These are phyloP conservation scores for Blastobotrys petasosporus DNA, from an alignment of 1,139 yeast species.

Conservation along the genomic window DNA sequence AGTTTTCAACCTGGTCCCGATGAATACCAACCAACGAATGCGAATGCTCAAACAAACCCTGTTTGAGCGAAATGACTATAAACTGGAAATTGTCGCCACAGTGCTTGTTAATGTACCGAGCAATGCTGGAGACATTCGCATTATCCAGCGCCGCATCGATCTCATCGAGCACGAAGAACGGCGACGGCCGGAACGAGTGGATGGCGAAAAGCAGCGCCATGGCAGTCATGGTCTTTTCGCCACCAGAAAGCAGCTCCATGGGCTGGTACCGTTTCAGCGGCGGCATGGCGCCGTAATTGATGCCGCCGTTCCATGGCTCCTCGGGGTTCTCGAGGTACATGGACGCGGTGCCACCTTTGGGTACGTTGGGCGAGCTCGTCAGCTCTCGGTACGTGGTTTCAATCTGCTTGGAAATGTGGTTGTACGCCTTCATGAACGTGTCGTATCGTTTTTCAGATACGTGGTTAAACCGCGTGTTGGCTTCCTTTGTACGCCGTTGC, in stretches of 20 bases:
- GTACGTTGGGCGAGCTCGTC: constrained; percentile 58
- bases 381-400: constrained; percentile 83
- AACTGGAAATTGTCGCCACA: constrained; percentile 82
- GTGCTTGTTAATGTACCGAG: constrained; percentile 71
- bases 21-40: constrained; percentile 92
- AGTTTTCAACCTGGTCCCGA: constrained; percentile 71
- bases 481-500: constrained; percentile 53
- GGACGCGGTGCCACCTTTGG: constrained; percentile 82
- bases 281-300: constrained; percentile 92
- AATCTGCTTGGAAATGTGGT: constrained; percentile 65
- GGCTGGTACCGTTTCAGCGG: constrained; percentile 92
- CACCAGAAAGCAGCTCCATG: constrained; percentile 91
- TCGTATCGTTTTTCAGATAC: constrained; percentile 57
- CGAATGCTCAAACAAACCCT: constrained; percentile 78
- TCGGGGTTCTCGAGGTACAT: constrained; percentile 83
- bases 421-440: constrained; percentile 64
- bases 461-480: constrained; percentile 52
- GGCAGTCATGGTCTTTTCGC: constrained; percentile 96
- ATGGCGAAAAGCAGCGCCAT: constrained; percentile 85
- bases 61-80: constrained; percentile 88
- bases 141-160: constrained; percentile 96
- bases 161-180: constrained; percentile 93
- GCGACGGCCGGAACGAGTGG: constrained; percentile 88
- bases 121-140: constrained; percentile 77
- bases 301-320: constrained; percentile 72